Evolutionary conservation across 257 asterid genomes (phyloP).

Genomic region (Datura wrightii): DNA sequence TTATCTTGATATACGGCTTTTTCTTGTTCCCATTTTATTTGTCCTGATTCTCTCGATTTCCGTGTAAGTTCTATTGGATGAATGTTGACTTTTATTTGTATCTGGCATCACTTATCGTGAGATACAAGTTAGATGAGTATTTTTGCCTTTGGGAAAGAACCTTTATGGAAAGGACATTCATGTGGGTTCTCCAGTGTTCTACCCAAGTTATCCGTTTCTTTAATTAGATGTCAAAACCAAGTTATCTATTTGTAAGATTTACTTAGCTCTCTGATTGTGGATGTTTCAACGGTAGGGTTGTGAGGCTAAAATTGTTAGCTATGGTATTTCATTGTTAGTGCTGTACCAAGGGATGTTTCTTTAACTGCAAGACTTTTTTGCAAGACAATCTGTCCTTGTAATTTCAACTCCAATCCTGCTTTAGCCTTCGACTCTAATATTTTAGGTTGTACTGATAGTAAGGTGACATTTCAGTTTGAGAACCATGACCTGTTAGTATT

Average conservation of each 20-base stretch:
- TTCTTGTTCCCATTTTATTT: background rate
- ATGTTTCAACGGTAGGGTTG: background rate
- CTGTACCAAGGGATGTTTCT: background rate
- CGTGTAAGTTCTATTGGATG: background rate
- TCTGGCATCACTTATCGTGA: background rate
- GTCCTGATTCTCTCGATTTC: background rate
- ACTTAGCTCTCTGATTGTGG: background rate
- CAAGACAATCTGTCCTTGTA: background rate
- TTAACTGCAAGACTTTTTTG: background rate
- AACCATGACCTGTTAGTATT: background rate
- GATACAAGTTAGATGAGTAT: background rate
- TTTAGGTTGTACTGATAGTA: background rate
- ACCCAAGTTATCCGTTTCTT: background rate
- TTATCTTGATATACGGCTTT: background rate
- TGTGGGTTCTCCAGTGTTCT: background rate
- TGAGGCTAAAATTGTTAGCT: background rate
- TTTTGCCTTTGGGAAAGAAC: background rate
- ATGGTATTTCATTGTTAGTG: background rate
- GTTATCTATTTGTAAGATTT: background rate
- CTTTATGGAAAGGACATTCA: background rate
- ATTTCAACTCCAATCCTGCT: background rate
- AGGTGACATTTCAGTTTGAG: background rate
- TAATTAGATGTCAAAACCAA: too few species aligned
- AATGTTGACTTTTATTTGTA: conserved; percentile 13
- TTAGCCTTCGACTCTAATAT: background rate